Conservation (phyloP, 306 rosid species). For the Arachis stenosperma region DNA sequence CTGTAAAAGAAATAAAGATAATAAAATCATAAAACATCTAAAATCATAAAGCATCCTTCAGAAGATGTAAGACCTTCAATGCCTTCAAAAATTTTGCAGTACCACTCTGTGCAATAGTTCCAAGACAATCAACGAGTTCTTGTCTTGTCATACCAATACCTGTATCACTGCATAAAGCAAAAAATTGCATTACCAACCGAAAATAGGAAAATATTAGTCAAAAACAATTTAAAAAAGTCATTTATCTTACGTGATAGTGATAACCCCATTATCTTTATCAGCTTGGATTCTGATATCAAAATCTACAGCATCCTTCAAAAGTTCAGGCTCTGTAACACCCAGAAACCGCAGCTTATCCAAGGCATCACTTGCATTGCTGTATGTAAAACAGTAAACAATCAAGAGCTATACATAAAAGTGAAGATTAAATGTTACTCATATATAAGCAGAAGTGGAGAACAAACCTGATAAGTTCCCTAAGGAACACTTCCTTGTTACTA, state of each 20-base stretch:
- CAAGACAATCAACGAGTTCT: conserved; percentile 95
- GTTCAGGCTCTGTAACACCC: conserved; percentile 78
- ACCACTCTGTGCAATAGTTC: conserved; percentile 99
- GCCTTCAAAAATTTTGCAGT: conserved; percentile 93
- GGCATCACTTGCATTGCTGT: conserved; percentile 98
- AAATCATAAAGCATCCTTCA: conserved; percentile 9
- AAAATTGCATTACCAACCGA: conserved; percentile 24
- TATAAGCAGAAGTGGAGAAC: neutral
- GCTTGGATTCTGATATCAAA: conserved; percentile 81
- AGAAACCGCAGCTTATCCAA: conserved; percentile 94
- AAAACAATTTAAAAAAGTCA: neutral
- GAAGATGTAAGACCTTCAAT: conserved; percentile 60
- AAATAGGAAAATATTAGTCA: neutral
- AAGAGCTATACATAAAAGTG: conserved; percentile 4
- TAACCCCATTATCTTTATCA: conserved; percentile 84
- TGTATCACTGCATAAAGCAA: conserved; percentile 66
- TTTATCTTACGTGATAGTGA: conserved; percentile 71
- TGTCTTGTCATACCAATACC: conserved; percentile 95
- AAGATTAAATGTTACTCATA: neutral
- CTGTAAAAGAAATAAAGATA: conserved; percentile 21
- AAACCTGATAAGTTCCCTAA: conserved; percentile 95
- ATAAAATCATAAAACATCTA: conserved; percentile 11
- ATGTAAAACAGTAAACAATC: neutral
- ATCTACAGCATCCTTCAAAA: conserved; percentile 75
- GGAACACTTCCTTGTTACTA: conserved; percentile 96